These are phyloP conservation scores for Musa schizocarpa DNA, from an alignment of 176 grass and related monocot species.

Conservation along the genomic window DNA sequence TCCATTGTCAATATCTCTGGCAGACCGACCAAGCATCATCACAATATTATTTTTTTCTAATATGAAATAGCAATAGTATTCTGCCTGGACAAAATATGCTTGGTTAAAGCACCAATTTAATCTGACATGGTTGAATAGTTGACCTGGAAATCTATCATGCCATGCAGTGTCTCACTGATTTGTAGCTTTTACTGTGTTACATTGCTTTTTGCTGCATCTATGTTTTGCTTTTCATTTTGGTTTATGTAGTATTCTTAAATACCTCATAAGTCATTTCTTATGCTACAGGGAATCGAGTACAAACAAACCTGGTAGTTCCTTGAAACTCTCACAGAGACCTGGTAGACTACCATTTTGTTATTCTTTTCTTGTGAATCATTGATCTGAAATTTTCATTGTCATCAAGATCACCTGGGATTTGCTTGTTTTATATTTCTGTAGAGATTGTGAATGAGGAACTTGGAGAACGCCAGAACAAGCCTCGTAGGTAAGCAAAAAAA, in stretches of 20 bases:
- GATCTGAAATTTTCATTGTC: neutral
- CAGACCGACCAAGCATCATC: neutral
- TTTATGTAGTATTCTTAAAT: neutral
- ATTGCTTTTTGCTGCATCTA: neutral
- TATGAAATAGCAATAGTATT: neutral
- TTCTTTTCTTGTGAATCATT: neutral
- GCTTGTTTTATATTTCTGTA: conserved; percentile 6
- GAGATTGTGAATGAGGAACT: conserved; percentile 63
- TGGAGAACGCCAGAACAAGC: conserved; percentile 94
- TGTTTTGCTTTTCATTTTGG: neutral
- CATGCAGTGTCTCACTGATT: neutral
- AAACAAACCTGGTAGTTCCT: neutral
- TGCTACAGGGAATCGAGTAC: neutral
- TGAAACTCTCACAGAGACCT: conserved; percentile 2
- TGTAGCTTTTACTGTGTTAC: neutral
- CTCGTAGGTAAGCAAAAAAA: conserved; percentile 55
- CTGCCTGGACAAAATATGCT: neutral
- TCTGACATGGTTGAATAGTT: neutral
- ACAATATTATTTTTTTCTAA: neutral
- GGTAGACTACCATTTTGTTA: neutral
- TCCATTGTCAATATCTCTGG: neutral
- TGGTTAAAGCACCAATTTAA: neutral
- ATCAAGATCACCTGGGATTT: neutral
- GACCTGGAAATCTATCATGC: neutral
- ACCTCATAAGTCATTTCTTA: neutral